phyloP scores from a whole-genome alignment of 768 basidiomycete species.

The Suillus brevipes region DNA sequence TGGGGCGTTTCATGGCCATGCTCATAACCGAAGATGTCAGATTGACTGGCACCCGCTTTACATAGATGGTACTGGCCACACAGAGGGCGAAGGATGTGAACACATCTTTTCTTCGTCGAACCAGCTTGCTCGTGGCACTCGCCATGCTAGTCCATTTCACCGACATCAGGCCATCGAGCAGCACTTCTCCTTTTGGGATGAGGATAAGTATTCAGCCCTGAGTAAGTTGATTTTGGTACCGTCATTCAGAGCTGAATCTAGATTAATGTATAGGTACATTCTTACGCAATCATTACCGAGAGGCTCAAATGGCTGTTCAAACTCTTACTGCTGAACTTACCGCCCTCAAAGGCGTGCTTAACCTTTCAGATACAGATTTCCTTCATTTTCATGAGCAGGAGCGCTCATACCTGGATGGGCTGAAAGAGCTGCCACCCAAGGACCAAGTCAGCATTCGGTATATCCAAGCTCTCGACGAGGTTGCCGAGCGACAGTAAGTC shows the following conservation, averaged over 20 bases:
- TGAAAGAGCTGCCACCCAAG: neutral
- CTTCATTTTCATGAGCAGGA: slow-evolving; percentile 5
- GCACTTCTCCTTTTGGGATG: too few relatives aligned
- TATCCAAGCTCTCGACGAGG: slow-evolving; percentile 6
- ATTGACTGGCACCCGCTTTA: too few relatives aligned
- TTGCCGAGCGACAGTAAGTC: neutral
- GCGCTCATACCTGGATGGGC: neutral
- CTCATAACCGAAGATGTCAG: too few relatives aligned
- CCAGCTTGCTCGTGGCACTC: too few relatives aligned
- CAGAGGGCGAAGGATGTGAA: too few relatives aligned
- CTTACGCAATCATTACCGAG: slow-evolving; percentile 11
- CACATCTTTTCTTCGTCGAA: too few relatives aligned
- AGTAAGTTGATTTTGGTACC: too few relatives aligned
- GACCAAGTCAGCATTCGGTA: slow-evolving; percentile 5
- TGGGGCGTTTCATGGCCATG: too few relatives aligned
- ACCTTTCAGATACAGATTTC: slow-evolving; percentile 9
- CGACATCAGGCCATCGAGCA: too few relatives aligned
- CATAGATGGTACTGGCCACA: too few relatives aligned
- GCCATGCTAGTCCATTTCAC: too few relatives aligned
- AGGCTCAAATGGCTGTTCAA: neutral
- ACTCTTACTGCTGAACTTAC: slow-evolving; percentile 7
- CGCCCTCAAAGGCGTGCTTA: neutral
- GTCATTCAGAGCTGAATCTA: neutral
- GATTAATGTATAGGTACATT: slow-evolving; percentile 19
- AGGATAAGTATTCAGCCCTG: too few relatives aligned